Conservation (phyloP, 257 asterid genomes). For the Nicotiana attenuata region DNA sequence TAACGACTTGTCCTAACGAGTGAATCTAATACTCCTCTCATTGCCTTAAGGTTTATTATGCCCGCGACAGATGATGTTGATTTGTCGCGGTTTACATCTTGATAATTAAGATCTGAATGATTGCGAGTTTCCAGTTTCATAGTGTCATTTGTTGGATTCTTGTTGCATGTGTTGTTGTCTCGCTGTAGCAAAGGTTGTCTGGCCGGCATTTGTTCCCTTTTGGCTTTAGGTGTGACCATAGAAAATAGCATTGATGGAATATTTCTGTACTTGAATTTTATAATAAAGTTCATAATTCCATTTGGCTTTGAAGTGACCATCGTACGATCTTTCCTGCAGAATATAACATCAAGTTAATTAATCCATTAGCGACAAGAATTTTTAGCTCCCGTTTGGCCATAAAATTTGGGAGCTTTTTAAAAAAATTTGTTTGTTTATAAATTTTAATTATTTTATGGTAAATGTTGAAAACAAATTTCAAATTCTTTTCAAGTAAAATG, state of each 20-base stretch:
- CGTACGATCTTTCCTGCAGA: neutral
- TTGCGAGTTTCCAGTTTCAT: neutral
- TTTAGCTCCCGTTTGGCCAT: too few relatives aligned
- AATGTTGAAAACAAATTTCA: too few relatives aligned
- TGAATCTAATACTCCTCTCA: neutral
- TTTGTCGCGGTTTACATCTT: neutral
- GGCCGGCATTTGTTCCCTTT: neutral
- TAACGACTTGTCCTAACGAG: neutral
- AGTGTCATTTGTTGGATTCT: neutral
- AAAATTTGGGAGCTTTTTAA: too few relatives aligned
- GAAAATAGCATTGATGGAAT: constrained; percentile 4
- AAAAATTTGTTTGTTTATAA: too few relatives aligned
- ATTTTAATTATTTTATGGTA: too few relatives aligned
- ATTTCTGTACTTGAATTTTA: neutral
- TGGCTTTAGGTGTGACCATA: neutral
- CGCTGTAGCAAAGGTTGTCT: constrained; percentile 1
- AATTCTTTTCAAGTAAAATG: too few relatives aligned
- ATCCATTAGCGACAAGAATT: too few relatives aligned
- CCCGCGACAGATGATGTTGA: neutral
- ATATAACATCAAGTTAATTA: neutral
- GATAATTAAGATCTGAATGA: neutral
- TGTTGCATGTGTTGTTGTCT: neutral
- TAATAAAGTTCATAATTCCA: neutral
- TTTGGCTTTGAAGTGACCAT: neutral
- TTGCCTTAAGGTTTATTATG: neutral